These are phyloP conservation scores for Ammopiptanthus mongolicus DNA, from an alignment of 306 rosid species.

Conservation along the genomic window DNA sequence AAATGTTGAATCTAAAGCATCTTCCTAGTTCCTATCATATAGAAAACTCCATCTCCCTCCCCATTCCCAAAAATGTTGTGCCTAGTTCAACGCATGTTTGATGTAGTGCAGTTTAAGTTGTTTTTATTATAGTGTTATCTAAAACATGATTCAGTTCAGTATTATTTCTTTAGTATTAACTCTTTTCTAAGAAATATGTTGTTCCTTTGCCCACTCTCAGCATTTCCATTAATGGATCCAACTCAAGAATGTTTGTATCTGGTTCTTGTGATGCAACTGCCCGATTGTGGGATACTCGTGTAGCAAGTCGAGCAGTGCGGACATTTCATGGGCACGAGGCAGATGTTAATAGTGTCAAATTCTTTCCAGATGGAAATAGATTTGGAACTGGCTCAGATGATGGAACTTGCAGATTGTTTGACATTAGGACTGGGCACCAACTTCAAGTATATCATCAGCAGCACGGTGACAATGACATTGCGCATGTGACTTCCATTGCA, in stretches of 20 bases:
- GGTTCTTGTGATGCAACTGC: conserved; percentile 95
- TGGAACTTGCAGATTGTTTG: conserved; percentile 93
- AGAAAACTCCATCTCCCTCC: background rate
- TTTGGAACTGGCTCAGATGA: conserved; percentile 98
- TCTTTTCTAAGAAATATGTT: background rate
- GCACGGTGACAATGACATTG: conserved; percentile 48
- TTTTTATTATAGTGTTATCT: background rate
- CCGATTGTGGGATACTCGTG: conserved; percentile 98
- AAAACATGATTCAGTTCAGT: conserved; percentile 1
- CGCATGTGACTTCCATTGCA: conserved; percentile 79
- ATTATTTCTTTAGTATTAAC: background rate
- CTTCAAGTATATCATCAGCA: conserved; percentile 75
- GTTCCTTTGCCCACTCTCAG: conserved; percentile 43
- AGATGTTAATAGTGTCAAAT: conserved; percentile 81
- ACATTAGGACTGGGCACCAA: conserved; percentile 91
- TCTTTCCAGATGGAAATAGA: conserved; percentile 95
- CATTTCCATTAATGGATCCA: conserved; percentile 81
- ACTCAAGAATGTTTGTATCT: conserved; percentile 78
- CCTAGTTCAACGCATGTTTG: background rate
- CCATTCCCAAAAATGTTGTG: background rate
- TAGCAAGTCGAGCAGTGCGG: conserved; percentile 91
- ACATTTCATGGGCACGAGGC: conserved; percentile 86
- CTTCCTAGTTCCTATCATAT: background rate
- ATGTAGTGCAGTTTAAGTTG: background rate
- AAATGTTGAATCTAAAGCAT: background rate